Conservation (phyloP, 2,329 filamentous ascomycete genomes). For the Aspergillus costaricaensis region DNA sequence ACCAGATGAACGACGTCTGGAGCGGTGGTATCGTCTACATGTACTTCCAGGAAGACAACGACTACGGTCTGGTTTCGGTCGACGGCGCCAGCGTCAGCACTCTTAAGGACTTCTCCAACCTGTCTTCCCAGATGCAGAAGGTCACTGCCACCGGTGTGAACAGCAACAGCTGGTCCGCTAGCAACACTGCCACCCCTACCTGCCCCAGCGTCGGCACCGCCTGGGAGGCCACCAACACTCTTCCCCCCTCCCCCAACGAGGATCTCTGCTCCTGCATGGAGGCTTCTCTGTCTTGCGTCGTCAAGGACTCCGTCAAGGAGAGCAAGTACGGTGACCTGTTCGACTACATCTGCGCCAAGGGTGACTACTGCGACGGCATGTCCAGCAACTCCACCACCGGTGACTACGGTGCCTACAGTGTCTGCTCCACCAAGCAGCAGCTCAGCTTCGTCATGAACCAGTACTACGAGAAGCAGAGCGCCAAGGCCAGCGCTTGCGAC, state of each 20-base stretch:
- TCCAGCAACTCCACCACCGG: conserved; percentile 42
- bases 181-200: conserved; percentile 65
- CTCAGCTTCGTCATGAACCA: conserved; percentile 51
- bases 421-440: conserved; percentile 48
- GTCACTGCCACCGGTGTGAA: conserved; percentile 67
- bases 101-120: conserved; percentile 72
- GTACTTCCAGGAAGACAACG: conserved; percentile 90
- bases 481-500: conserved; percentile 44
- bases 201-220: conserved; percentile 68
- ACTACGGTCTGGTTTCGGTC: conserved; percentile 71
- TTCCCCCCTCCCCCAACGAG: conserved; percentile 80
- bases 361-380: conserved; percentile 44
- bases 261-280: conserved; percentile 85
- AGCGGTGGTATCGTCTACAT: conserved; percentile 98
- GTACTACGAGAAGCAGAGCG: conserved; percentile 45
- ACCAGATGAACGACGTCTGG: conserved; percentile 82
- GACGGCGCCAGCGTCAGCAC: conserved; percentile 64
- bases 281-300: conserved; percentile 69
- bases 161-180: conserved; percentile 69
- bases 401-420: conserved; percentile 51
- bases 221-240: conserved; percentile 70
- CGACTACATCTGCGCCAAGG: conserved; percentile 47
- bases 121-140: conserved; percentile 69
- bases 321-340: conserved; percentile 66
- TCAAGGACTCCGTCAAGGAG: conserved; percentile 58